These are phyloP conservation scores for Gossypium anomalum DNA, from an alignment of 345 rosid genomes.

Conservation along the genomic window DNA sequence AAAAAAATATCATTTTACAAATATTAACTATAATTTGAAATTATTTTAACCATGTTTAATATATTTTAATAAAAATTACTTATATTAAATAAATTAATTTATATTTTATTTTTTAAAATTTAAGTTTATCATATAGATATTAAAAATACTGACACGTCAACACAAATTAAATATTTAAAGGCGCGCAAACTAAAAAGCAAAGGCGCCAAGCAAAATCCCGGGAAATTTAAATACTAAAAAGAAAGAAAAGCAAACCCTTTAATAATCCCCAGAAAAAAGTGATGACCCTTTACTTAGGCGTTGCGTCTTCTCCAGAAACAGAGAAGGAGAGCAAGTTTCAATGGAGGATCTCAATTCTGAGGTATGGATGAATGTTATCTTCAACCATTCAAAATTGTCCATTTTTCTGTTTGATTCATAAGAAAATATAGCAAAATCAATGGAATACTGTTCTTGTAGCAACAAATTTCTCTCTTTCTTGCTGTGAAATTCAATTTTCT, in stretches of 20 bases:
- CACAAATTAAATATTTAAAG: too few species aligned
- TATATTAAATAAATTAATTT: too few species aligned
- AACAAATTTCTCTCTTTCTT: not conserved
- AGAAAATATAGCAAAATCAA: conserved; percentile 2
- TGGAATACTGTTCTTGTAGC: not conserved
- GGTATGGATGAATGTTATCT: not conserved
- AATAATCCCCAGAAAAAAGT: too few species aligned
- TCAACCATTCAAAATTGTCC: too few species aligned
- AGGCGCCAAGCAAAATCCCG: conserved; percentile 5
- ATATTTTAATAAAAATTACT: too few species aligned
- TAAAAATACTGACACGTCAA: too few species aligned
- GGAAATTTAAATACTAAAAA: not conserved
- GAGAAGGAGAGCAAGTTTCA: not conserved
- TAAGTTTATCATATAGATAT: too few species aligned
- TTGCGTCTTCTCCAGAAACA: not conserved
- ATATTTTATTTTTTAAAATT: too few species aligned
- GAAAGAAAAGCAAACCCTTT: not conserved
- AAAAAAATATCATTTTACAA: too few species aligned
- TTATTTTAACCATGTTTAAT: too few species aligned
- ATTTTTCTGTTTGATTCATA: not conserved
- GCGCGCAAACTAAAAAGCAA: not conserved
- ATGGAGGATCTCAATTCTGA: conserved; percentile 7
- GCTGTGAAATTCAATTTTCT: not conserved
- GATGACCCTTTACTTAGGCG: not conserved
- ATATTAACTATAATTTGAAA: too few species aligned